Evolutionary conservation across 768 basidiomycete species (phyloP).

Genomic region (Serpula lacrymans): DNA sequence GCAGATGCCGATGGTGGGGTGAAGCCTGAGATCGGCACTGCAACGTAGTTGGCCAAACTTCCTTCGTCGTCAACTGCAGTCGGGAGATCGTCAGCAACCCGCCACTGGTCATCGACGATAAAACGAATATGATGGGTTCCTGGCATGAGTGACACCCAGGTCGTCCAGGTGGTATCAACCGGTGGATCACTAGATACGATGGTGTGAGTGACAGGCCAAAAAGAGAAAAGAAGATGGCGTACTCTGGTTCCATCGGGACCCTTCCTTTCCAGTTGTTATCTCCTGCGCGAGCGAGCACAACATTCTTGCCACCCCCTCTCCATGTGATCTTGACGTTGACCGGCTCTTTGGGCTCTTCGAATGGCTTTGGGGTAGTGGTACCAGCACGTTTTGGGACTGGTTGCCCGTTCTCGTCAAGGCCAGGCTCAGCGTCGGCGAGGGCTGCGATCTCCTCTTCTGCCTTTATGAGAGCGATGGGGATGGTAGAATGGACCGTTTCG

Average conservation of each 20-base stretch:
- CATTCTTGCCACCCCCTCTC: conserved; percentile 60
- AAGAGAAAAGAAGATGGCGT: conserved; percentile 23
- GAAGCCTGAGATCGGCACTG: conserved; percentile 34
- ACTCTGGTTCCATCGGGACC: conserved; percentile 63
- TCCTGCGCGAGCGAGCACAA: conserved; percentile 68
- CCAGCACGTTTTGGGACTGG: conserved; percentile 12
- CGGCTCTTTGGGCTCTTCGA: conserved; percentile 26
- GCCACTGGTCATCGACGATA: conserved; percentile 88
- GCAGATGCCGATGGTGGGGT: conserved; percentile 26
- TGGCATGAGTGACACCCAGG: conserved; percentile 59
- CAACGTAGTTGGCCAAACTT: conserved; percentile 90
- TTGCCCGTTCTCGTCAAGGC: conserved; percentile 18
- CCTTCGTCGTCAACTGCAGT: conserved; percentile 94
- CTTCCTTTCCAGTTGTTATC: conserved; percentile 77
- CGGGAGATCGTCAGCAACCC: conserved; percentile 73
- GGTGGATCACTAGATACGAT: conserved; percentile 27
- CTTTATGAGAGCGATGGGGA: conserved; percentile 51
- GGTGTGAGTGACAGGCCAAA: conserved; percentile 14
- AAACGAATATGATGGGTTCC: conserved; percentile 95
- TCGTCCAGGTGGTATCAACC: conserved; percentile 33
- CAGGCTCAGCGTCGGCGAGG: conserved; percentile 7
- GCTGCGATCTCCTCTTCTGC: conserved; percentile 24
- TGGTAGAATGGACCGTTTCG: conserved; percentile 61
- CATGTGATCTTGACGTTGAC: conserved; percentile 56
- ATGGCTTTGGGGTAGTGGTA: conserved; percentile 5